These are phyloP conservation scores for Ramaria sp. DNA, from an alignment of 768 basidiomycete genomes.

Conservation along the genomic window DNA sequence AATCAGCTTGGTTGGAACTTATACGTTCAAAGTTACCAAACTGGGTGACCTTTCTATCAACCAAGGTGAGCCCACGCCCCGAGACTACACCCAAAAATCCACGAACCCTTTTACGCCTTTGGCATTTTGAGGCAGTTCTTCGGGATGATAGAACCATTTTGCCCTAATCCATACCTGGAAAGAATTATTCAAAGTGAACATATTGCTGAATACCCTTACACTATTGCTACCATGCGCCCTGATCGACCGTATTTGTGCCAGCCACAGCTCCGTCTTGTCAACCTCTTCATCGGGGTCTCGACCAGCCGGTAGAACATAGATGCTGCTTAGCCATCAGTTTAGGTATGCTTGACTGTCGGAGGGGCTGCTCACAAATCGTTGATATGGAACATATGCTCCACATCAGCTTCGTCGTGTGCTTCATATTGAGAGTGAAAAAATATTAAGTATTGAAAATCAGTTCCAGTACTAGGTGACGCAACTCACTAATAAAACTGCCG, in stretches of 20 bases:
- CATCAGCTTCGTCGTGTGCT: slow-evolving; percentile 21
- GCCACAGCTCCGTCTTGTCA: slow-evolving; percentile 37
- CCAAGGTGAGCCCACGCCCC: background rate
- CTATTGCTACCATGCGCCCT: slow-evolving; percentile 21
- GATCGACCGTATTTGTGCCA: slow-evolving; percentile 39
- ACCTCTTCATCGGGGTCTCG: slow-evolving; percentile 16
- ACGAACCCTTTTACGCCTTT: slow-evolving; percentile 38
- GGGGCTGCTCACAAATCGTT: slow-evolving; percentile 24
- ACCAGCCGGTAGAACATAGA: slow-evolving; percentile 31
- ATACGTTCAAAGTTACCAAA: slow-evolving; percentile 42
- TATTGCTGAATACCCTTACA: slow-evolving; percentile 15
- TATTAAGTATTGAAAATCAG: background rate
- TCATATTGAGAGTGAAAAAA: background rate
- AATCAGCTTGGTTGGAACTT: slow-evolving; percentile 37
- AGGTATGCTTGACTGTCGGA: background rate
- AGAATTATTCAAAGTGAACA: background rate
- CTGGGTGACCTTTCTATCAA: slow-evolving; percentile 25
- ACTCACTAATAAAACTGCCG: slow-evolving; percentile 8
- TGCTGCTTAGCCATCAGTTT: slow-evolving; percentile 19
- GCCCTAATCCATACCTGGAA: slow-evolving; percentile 42
- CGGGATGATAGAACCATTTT: slow-evolving; percentile 44
- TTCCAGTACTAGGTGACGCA: background rate
- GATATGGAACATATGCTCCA: slow-evolving; percentile 20
- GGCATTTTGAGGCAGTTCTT: slow-evolving; percentile 33
- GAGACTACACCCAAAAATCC: background rate